Evolutionary conservation across 164 flowering plant genomes (phyloP), one percentile per base, ranked within the genome.

Genomic region (Aristolochia fimbriata): DNA sequence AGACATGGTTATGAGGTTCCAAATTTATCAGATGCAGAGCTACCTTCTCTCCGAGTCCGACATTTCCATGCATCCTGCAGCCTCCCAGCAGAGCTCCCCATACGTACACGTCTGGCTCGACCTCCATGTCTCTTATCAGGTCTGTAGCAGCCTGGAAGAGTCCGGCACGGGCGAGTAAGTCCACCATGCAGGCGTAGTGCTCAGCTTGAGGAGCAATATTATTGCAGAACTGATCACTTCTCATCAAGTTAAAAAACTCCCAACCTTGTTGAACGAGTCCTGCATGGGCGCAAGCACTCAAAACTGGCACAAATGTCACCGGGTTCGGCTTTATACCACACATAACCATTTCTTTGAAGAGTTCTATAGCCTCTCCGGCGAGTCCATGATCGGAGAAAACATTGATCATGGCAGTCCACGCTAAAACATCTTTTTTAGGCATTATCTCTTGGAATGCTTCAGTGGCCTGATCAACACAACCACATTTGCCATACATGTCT

Each of bases 401-500:
- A 16, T 51, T 55, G 17, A 70, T 70, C 68, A 70, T 57, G 3
- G 73, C 61, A 46, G 62, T 65, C 65, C 68, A 70, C 5, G 65
- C 50, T 45, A 61, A 57, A 15, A 59, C 51, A 25, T 69, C 72
- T 55, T 24, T 63, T 50, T n/a, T 21, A 10, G 50, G 49, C 63
- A 64, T 55, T 17, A n/a, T n/a, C n/a, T 19, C 57, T 17, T 49
- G 55, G 64, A 69, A 64, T 8, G 59, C 45, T 14, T 24, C 55
- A 21, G 43, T n/a, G 16, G 72, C 62, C 46, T 33, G 57, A 16
- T 55, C 61, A 7, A 64, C 16, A 43, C 45, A 51, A 17, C 84
- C 84, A 59, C 84, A 80, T 63, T 78, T 80, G 0, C 77, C 80
- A 61, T 80, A 76, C 81, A 80, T 76, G 59, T 78, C 80, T 4